phyloP scores from a whole-genome alignment of 2,329 filamentous ascomycete genomes.

The Phoma sp. region DNA sequence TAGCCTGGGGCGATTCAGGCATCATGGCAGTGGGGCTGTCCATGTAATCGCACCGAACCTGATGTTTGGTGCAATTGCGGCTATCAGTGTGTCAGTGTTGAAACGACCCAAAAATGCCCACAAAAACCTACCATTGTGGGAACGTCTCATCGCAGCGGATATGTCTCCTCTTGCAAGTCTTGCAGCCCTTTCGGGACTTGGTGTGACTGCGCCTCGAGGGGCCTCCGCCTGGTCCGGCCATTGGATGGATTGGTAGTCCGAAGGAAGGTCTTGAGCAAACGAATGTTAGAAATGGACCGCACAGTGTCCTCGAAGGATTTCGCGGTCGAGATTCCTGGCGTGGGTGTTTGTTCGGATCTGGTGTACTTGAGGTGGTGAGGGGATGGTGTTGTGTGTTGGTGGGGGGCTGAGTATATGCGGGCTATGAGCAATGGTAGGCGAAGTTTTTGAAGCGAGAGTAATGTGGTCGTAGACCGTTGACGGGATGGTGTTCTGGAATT shows the following conservation, averaged over 20 bases:
- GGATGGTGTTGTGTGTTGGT: slow-evolving; percentile 22
- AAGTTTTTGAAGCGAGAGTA: slow-evolving; percentile 39
- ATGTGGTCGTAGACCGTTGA: slow-evolving; percentile 43
- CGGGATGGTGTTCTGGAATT: slow-evolving; percentile 34
- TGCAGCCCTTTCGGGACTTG: slow-evolving; percentile 98
- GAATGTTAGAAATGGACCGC: slow-evolving; percentile 24
- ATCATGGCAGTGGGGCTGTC: slow-evolving; percentile 74
- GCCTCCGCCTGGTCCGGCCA: slow-evolving; percentile 94
- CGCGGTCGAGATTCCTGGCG: slow-evolving; percentile 20
- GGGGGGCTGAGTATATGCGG: slow-evolving; percentile 43
- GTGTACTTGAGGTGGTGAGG: slow-evolving; percentile 19
- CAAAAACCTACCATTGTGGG: slow-evolving; percentile 80
- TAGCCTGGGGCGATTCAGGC: slow-evolving; percentile 58
- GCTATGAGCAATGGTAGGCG: slow-evolving; percentile 35
- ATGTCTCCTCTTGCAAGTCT: slow-evolving; percentile 95
- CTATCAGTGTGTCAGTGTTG: slow-evolving; percentile 56
- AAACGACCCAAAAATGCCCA: slow-evolving; percentile 1
- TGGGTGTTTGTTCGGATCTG: slow-evolving; percentile 18
- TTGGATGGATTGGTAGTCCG: slow-evolving; percentile 47
- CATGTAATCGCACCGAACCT: slow-evolving; percentile 97
- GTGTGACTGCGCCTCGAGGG: slow-evolving; percentile 92
- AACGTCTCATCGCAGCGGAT: slow-evolving; percentile 98
- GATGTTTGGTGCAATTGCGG: slow-evolving; percentile 98
- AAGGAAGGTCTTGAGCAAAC: slow-evolving; percentile 18
- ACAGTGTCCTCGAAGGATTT: slow-evolving; percentile 18